phyloP scores from a whole-genome alignment of 495 filamentous ascomycete genomes.

The Aspergillus bridgeri region DNA sequence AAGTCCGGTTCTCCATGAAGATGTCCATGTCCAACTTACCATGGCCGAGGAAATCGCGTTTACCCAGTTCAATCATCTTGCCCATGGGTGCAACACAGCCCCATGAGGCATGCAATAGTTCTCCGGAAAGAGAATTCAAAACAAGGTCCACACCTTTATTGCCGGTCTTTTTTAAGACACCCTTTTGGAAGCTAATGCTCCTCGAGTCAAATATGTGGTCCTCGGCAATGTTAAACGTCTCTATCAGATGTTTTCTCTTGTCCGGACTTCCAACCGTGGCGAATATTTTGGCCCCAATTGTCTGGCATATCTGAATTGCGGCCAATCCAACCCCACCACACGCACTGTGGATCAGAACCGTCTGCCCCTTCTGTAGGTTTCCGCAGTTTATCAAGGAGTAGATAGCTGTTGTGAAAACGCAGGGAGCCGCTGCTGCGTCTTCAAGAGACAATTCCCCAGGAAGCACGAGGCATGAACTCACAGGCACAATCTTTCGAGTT shows the following conservation, averaged over 20 bases:
- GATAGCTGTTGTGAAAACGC: slow-evolving; percentile 27
- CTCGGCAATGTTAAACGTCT: slow-evolving; percentile 27
- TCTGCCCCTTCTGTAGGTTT: slow-evolving; percentile 21
- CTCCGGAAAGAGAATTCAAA: slow-evolving; percentile 46
- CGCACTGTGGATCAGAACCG: slow-evolving; percentile 26
- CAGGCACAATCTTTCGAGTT: slow-evolving; percentile 11
- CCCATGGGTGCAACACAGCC: slow-evolving; percentile 51
- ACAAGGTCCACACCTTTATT: slow-evolving; percentile 48
- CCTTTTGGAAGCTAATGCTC: slow-evolving; percentile 37
- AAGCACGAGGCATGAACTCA: slow-evolving; percentile 19
- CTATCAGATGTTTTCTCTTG: slow-evolving; percentile 33
- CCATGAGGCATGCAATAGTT: slow-evolving; percentile 47
- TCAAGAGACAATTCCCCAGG: slow-evolving; percentile 24
- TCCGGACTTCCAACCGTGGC: slow-evolving; percentile 43
- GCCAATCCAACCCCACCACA: slow-evolving; percentile 24
- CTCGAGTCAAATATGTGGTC: slow-evolving; percentile 49
- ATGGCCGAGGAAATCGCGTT: slow-evolving; percentile 16
- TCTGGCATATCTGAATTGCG: slow-evolving; percentile 13
- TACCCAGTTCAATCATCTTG: slow-evolving; percentile 48
- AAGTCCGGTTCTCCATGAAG: slow-evolving; percentile 34
- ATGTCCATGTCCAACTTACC: slow-evolving; percentile 25
- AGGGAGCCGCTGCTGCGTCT: slow-evolving; percentile 26
- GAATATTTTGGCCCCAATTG: slow-evolving; percentile 25
- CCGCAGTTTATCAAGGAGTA: slow-evolving; percentile 21
- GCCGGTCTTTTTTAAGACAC: slow-evolving; percentile 42